Base-by-base conservation (phyloP, 1,284 basidiomycete genomes). In the Tilletiopsis washingtonensis region DNA sequence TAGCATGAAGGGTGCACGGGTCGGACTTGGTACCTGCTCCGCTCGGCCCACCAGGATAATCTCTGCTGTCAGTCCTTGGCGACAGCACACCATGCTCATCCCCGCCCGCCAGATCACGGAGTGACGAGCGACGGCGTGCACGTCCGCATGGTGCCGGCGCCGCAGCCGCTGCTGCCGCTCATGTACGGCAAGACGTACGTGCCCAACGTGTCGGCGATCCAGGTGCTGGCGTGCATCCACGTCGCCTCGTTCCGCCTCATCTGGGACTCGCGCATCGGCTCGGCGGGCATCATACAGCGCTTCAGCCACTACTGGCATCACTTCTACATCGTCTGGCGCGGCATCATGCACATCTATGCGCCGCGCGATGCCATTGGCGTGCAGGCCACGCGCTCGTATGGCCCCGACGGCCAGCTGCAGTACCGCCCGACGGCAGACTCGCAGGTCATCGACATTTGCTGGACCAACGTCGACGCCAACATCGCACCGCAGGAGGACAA, bases 331-430 rank as follows among this genome's bases (percentile, higher is more conserved):
- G 54, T 59, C 15, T 59, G 52, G 53, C 38, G 59, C 4, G 63
- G 63, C 17, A 66, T 66, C 34, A 61, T 61, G 0, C 63, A 57
- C 25, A 54, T 64, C 42, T 59, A 66, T 45, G 57, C 49, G 29
- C 56, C 59, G 3, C 43, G 63, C 24, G 63, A 66, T 47, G 49
- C 55, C 15, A 49, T 49, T 17, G 63, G 63, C 34, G 45, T 61
- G 9, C 61, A 66, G 44, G 50, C 51, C 5, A 20, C 53, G 7
- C 52, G 63, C 11, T 61, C 45, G 29, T 62, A 52, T 50, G 56
- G 56, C 26, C 43, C 54, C 5, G 39, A 40, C 11, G 61, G 59
- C 32, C 49, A 47, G 11, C n/a, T 47, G 17, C 61, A 59, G 43
- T 17, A 21, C 6, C 41, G 50, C 6, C 51, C 56, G 2, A 56